phyloP scores from a whole-genome alignment of 2,329 filamentous ascomycete species.

The Trichoderma asperellum region DNA sequence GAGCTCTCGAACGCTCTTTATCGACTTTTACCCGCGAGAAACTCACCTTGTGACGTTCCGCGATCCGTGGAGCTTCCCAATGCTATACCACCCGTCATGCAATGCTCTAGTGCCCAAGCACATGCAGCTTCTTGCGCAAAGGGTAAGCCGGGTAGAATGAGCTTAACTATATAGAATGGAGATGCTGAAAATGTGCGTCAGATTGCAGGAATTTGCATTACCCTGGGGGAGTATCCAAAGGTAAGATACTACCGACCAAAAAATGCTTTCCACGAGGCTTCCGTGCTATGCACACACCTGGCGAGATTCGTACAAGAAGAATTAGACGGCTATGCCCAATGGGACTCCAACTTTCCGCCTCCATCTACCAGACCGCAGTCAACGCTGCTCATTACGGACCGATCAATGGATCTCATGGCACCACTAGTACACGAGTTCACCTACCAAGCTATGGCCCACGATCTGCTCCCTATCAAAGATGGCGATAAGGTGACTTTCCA shows the following conservation, averaged over 20 bases:
- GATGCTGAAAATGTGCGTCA: conserved; percentile 28
- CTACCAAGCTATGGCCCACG: conserved; percentile 97
- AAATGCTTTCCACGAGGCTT: conserved; percentile 79
- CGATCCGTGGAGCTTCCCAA: conserved; percentile 94
- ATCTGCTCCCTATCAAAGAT: conserved; percentile 85
- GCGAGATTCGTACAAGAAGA: conserved; percentile 91
- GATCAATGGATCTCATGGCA: conserved; percentile 88
- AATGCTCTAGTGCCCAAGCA: conserved; percentile 82
- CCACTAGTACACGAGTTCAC: conserved; percentile 95
- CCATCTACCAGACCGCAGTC: conserved; percentile 77
- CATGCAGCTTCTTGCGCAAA: conserved; percentile 83
- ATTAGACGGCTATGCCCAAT: conserved; percentile 85
- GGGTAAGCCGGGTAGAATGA: conserved; percentile 57
- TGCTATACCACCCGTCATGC: conserved; percentile 88
- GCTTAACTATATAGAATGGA: conserved; percentile 9
- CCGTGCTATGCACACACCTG: conserved; percentile 83
- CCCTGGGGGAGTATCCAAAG: conserved; percentile 89
- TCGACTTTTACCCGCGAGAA: conserved; percentile 90
- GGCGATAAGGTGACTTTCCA: conserved; percentile 86
- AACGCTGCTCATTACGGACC: conserved; percentile 83
- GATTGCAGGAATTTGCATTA: conserved; percentile 73
- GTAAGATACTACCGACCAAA: conserved; percentile 87
- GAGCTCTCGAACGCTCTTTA: conserved; percentile 79
- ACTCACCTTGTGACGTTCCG: conserved; percentile 89
- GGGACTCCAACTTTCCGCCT: conserved; percentile 82